Base-by-base conservation (phyloP, 306 rosid genomes). In the Dalbergia cultrata region DNA sequence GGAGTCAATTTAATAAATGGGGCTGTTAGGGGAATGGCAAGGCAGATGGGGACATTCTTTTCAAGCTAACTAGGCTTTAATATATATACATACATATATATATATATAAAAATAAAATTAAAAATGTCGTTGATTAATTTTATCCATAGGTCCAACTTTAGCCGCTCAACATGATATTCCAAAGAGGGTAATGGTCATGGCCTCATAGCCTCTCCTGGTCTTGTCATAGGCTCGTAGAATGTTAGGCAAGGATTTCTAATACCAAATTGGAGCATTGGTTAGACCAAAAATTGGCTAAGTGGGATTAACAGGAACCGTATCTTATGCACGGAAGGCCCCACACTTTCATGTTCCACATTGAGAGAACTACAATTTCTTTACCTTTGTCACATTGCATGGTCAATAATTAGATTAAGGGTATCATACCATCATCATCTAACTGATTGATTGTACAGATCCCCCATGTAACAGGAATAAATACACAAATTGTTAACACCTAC, bases 201-300 rank as follows among this genome's bases (percentile, higher is more conserved):
- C 69, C 59, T 72, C 41, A 16, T n/a, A 67, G 80, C 64, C 82
- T 83, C 76, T 33, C 82, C 43, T 60, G 64, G 81, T 63, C 70
- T 77, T 77, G 35, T 78, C 86, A 62, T 69, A 53, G 84, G 62
- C 83, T 74, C 50, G 57, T 37, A 41, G 74, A 60, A 62, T 84
- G 81, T 84, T 56, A 67, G 81, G 75, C 13, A 10, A 53, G 41
- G 63, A 72, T 53, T 77, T 81, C 70, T 50, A 56, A 66, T 19
- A 18, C 72, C 65, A 35, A 57, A 53, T 63, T 14, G 61, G 72
- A 49, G 76, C 70, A 56, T 22, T 79, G 31, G 57, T 56, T 59
- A 44, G 60, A 34, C 80, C 11, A 9, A 81, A 73, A 81, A 68
- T 78, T 61, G 52, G 56, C 63, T 22, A 76, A 43, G 26, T 31